Evolutionary conservation across 225 moss, liverwort and hornwort species (phyloP).

Genomic region (Rhytidiadelphus loreus): DNA sequence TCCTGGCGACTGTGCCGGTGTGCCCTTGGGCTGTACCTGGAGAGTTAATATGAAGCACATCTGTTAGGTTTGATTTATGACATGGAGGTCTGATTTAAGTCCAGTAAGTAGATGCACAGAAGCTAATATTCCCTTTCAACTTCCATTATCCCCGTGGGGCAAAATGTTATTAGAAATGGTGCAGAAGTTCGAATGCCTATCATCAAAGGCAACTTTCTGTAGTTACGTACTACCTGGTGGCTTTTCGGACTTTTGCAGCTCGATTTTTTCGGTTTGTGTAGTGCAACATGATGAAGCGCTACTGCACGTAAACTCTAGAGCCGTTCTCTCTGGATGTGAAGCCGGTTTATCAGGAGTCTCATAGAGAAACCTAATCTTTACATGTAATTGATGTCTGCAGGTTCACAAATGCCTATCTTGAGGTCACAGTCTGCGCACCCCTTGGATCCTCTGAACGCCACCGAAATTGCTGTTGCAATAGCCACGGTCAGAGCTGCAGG

Average conservation of each 20-base stretch:
- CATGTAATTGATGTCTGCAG: constrained; percentile 2
- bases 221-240: not conserved
- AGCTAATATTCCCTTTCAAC: not conserved
- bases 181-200: not conserved
- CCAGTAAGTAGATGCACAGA: not conserved
- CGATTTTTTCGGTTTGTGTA: not conserved
- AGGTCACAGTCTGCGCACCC: constrained; percentile 75
- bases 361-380: not conserved
- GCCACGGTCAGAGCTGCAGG: constrained; percentile 81
- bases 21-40: not conserved
- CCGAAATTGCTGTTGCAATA: constrained; percentile 79
- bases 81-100: not conserved
- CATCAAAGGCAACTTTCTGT: not conserved
- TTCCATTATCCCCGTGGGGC: not conserved
- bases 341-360: not conserved
- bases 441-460: constrained; percentile 72
- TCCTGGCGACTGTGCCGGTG: not conserved
- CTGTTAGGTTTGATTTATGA: not conserved
- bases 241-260: not conserved
- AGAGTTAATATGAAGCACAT: not conserved
- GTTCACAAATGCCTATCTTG: constrained; percentile 42
- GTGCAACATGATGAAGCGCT: not conserved
- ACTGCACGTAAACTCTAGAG: not conserved
- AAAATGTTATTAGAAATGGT: not conserved
- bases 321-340: not conserved